phyloP scores from a whole-genome alignment of 1,139 yeast genomes.

The Tardiomyces digboiensis region DNA sequence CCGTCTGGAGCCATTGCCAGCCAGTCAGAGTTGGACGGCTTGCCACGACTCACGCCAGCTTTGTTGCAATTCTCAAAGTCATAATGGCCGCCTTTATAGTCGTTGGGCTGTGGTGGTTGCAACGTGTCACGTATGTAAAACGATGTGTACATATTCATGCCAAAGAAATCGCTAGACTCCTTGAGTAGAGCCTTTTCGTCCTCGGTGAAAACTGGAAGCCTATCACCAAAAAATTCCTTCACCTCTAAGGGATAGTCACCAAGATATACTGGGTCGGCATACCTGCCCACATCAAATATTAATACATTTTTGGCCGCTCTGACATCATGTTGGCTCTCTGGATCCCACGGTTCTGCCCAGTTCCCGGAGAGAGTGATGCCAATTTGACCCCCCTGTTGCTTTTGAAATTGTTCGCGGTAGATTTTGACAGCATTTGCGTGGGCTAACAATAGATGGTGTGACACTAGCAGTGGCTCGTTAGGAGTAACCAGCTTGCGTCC shows the following conservation, averaged over 20 bases:
- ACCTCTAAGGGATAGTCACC: conserved; percentile 29
- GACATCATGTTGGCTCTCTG: conserved; percentile 16
- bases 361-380: conserved; percentile 12
- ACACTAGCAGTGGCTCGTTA: not conserved
- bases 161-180: conserved; percentile 27
- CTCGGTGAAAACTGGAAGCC: conserved; percentile 20
- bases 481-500: not conserved
- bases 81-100: conserved; percentile 7
- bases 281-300: conserved; percentile 21
- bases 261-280: conserved; percentile 27
- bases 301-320: not conserved
- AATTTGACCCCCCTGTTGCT: not conserved
- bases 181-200: conserved; percentile 22
- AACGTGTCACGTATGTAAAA: conserved; percentile 11
- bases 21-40: conserved; percentile 19
- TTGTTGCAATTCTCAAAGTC: conserved; percentile 11
- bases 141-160: conserved; percentile 29
- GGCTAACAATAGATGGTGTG: conserved; percentile 21
- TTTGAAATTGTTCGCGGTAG: conserved; percentile 21
- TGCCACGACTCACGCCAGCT: conserved; percentile 12
- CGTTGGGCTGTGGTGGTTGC: conserved; percentile 18
- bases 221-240: conserved; percentile 15
- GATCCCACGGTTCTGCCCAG: conserved; percentile 7
- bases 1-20: conserved; percentile 14
- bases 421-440: conserved; percentile 26